Base-by-base conservation (phyloP, 768 basidiomycete genomes). In the Leccinum incarnatum region DNA sequence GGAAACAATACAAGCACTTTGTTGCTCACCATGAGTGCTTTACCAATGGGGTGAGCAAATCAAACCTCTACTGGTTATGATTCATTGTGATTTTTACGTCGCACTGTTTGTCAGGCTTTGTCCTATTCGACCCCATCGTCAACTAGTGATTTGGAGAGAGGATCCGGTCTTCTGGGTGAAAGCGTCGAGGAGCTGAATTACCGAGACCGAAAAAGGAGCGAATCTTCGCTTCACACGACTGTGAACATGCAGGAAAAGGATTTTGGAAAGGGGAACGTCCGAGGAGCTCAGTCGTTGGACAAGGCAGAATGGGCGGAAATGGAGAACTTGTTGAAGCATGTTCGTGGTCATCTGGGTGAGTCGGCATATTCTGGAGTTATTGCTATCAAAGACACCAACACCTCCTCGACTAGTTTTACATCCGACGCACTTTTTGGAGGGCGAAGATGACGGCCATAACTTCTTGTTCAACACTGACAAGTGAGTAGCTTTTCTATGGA, bases 1-100 rank as follows among this genome's bases (percentile, higher is more conserved):
- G 96, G 96, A 95, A 95, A 67, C 90, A 93, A 68, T 98, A 88
- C 75, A 95, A 88, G 69, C 91, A 95, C 61, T 98, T 91, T 66
- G 76, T 88, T 49, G 72, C 79, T 5, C 81, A 89, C 67, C 88
- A 93, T 49, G 92, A 93, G 61, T 83, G 89, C 2, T 67, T 91
- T 61, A 83, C 80, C 65, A 89, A 84, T 73, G 81, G 80, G 32
- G 91, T 90, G 67, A 61, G 83, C 73, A 19, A n/a, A 1, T 21
- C 0, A 21, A 51, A 23, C 0, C n/a, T 29, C 9, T 40, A n/a
- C 4, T 52, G 11, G n/a, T 48, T 15, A 14, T 40, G 21, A 21
- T 2, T 19, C 9, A 4, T 51, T 54, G n/a, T 47, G 21, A 21
- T 15, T 27, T 21, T 17, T 50, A 53, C 42, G 14, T 47, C 53